phyloP scores from a whole-genome alignment of 352 stramenopile genomes.

The Pythium monospermum region DNA sequence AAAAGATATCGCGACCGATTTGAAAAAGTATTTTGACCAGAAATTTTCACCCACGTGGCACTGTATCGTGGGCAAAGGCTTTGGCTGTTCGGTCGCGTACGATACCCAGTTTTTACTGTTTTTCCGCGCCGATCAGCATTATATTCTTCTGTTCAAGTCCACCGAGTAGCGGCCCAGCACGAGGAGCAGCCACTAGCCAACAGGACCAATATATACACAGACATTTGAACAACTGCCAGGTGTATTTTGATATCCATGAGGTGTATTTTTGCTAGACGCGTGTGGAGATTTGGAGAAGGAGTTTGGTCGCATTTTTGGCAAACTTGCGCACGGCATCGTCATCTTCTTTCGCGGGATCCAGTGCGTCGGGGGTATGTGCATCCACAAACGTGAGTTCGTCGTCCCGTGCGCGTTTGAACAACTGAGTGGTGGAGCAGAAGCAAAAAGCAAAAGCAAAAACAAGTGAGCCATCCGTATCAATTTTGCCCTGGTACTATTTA shows the following conservation, averaged over 20 bases:
- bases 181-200: too few relatives aligned
- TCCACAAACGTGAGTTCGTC: conserved; percentile 75
- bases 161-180: conserved; percentile 63
- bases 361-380: conserved; percentile 36
- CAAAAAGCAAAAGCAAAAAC: too few relatives aligned
- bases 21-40: conserved; percentile 99
- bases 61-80: conserved; percentile 90
- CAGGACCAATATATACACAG: too few relatives aligned
- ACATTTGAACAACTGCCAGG: background rate
- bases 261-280: conserved; percentile 7
- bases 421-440: too few relatives aligned
- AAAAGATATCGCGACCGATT: conserved; percentile 97
- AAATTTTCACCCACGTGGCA: conserved; percentile 93
- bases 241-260: background rate
- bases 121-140: conserved; percentile 77
- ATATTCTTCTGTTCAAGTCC: conserved; percentile 84
- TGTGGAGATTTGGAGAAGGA: conserved; percentile 35
- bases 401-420: conserved; percentile 69
- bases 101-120: conserved; percentile 88
- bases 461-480: too few relatives aligned
- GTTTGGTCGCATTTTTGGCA: conserved; percentile 50
- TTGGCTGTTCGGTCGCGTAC: conserved; percentile 88
- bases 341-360: conserved; percentile 33
- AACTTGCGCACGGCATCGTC: conserved; percentile 41
- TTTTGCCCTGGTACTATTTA: too few relatives aligned